Evolutionary conservation across 352 stramenopile genomes (phyloP), one percentile per base, ranked within the genome.

Genomic region (Pythium vanterpoolii): DNA sequence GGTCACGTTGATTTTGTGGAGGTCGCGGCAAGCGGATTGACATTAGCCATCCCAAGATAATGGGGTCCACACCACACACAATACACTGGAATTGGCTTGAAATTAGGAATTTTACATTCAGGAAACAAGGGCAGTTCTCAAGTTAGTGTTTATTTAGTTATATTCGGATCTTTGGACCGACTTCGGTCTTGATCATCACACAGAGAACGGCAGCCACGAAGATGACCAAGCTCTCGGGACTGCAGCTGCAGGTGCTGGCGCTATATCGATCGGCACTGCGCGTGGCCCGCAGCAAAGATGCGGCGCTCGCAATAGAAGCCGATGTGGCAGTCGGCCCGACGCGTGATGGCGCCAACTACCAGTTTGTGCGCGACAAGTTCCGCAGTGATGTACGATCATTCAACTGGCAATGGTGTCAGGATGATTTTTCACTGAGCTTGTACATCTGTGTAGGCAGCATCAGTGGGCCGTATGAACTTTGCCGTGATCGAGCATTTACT

Each of bases 401-500:
- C 3, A 2, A 21, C 13, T 8, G 9, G 1, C 4, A 42, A 2
- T 42, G 34, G 8, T 21, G 34, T 5, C 31, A 18, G 13, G 13
- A 42, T 16, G 9, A 38, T 42, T n/a, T 16, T n/a, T n/a, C n/a
- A n/a, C n/a, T 21, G 5, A 42, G 19, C 24, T 36, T 13, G 2
- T 45, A 16, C 7, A 24, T 47, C 23, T 2, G 23, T 5, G 19
- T 33, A 93, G 77, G 85, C 70, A 16, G 40, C 44, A 0, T 76
- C 75, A 4, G 81, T 93, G 24, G 68, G 77, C 8, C 77, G 83
- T 34, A 87, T 76, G 60, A 78, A 93, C 68, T 95, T 95, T 64
- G 67, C 73, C 9, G 69, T 89, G 60, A 93, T 95, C 56, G 85
- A 95, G 74, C 81, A 93, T 45, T 74, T 95, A 71, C 64, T 95